Conservation (phyloP, 2,329 filamentous ascomycete species). For the Elsinoe ampelina region DNA sequence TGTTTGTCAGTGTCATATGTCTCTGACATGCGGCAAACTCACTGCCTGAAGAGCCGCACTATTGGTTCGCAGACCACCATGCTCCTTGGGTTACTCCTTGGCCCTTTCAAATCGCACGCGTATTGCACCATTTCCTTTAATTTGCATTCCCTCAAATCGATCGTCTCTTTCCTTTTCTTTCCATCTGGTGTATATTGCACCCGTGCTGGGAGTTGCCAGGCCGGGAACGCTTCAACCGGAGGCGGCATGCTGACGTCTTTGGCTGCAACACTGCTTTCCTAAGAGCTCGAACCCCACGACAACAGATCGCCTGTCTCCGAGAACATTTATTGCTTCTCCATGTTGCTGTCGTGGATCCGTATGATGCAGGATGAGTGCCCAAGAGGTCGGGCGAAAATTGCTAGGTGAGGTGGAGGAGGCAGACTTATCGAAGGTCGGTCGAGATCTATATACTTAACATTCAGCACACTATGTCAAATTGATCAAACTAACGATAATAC, state of each 20-base stretch:
- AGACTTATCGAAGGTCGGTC: conserved; percentile 42
- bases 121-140: conserved; percentile 55
- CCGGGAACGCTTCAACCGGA: conserved; percentile 44
- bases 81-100: conserved; percentile 32
- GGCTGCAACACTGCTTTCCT: neutral
- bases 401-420: conserved; percentile 43
- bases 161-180: conserved; percentile 44
- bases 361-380: conserved; percentile 28
- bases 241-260: conserved; percentile 42
- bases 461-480: conserved; percentile 30
- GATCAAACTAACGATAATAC: neutral
- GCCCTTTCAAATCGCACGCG: conserved; percentile 46
- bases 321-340: neutral
- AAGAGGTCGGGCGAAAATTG: conserved; percentile 45
- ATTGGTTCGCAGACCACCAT: conserved; percentile 47
- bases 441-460: neutral
- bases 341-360: neutral
- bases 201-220: conserved; percentile 41
- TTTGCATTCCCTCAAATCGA: conserved; percentile 45
- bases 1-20: conserved; percentile 13
- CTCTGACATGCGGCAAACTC: conserved; percentile 23
- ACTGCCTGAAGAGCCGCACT: conserved; percentile 51
- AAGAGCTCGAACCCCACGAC: too few relatives aligned
- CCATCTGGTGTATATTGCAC: conserved; percentile 44
- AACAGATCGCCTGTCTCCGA: too few relatives aligned